Base-by-base conservation (phyloP, 169 alveolate species). In the Plasmodium gaboni region DNA sequence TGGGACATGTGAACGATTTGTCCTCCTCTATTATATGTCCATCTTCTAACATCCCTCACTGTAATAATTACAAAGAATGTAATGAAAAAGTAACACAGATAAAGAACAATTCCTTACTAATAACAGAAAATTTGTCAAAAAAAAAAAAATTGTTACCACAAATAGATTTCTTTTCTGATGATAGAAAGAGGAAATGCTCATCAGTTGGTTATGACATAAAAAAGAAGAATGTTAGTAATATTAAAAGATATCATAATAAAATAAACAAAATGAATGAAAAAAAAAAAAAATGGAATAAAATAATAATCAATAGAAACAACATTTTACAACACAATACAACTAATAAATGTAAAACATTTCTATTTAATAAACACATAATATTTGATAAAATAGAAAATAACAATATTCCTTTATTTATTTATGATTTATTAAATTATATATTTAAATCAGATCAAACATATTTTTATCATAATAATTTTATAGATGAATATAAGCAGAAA, bases 271-370 rank as follows among this genome's bases (percentile, higher is more conserved):
- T 3, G 28, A 78, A 60, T 9, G 80, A 64, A 15, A 83, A 83
- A 63, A 38, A 38, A 38, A 83, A 83, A 53, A 68, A 68, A 17
- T 83, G 91, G 91, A 83, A 73, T 61, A 57, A 83, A 83, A 83
- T 83, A 63, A 83, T 69, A 70, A 83, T 83, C 42, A 83, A 83
- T 28, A 48, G 92, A 86, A 86, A 86, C 32, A 69, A 86, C n/a
- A 67, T 86, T 63, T 65, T 86, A 8, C 92, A 72, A 48, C 86
- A 86, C 19, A 71, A 86, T 53, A 86, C 87, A 12, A 86, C 92
- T 3, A 86, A 86, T 64, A 72, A 86, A 67, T 61, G 72, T 26
- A 86, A 86, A 42, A 60, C 70, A 38, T 86, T 86, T 73, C 55
- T 86, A 63, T 64, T 86, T 70, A 59, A 86, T 50, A 61, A 86